Evolutionary conservation across 2,329 filamentous ascomycete genomes (phyloP).

Genomic region (Xylariales sp.): DNA sequence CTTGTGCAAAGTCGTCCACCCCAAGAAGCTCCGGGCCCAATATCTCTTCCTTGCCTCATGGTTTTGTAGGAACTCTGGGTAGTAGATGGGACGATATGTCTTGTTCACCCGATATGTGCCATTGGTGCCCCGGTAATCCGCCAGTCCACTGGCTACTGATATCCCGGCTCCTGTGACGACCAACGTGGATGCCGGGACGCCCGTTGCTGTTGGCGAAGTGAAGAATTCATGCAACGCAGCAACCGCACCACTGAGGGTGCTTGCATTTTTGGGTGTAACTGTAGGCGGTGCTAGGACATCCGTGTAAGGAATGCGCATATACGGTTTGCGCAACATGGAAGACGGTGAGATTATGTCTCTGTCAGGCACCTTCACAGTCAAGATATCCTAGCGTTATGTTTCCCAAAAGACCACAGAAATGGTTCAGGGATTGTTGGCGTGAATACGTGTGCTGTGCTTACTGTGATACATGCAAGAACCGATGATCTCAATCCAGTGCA

Average conservation of each 20-base stretch:
- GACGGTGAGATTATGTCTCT: too few relatives aligned
- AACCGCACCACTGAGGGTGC: constrained; percentile 66
- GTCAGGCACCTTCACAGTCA: too few relatives aligned
- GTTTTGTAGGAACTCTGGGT: constrained; percentile 75
- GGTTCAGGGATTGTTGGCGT: not conserved
- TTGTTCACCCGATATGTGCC: constrained; percentile 93
- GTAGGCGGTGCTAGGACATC: constrained; percentile 70
- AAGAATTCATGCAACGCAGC: constrained; percentile 76
- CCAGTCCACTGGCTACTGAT: constrained; percentile 85
- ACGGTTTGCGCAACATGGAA: constrained; percentile 54
- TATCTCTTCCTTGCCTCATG: constrained; percentile 89
- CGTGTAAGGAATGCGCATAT: constrained; percentile 89
- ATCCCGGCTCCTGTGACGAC: constrained; percentile 79
- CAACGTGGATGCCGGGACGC: constrained; percentile 43
- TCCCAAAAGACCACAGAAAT: too few relatives aligned
- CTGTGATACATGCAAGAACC: not conserved
- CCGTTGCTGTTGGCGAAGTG: constrained; percentile 48
- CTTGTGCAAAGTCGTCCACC: constrained; percentile 77
- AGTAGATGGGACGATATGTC: constrained; percentile 86
- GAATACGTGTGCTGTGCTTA: too few relatives aligned
- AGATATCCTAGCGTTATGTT: too few relatives aligned
- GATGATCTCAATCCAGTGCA: not conserved
- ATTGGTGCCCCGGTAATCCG: constrained; percentile 84
- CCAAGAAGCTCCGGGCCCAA: constrained; percentile 91
- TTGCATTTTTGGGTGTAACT: constrained; percentile 69